Base-by-base conservation (phyloP, 306 rosid genomes). In the Dalbergia cultrata region DNA sequence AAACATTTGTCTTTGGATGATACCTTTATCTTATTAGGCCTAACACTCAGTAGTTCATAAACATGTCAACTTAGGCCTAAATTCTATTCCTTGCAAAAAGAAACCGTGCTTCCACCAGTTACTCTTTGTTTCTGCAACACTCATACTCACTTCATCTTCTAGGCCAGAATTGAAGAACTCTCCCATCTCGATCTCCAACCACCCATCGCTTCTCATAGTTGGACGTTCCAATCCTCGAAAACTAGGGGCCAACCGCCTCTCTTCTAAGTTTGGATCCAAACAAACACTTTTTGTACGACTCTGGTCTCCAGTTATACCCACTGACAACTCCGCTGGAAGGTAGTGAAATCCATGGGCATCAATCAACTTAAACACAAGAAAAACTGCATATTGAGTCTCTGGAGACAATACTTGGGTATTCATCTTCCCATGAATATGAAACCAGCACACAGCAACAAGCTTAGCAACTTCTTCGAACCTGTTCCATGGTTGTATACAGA, bases 101-200 rank as follows among this genome's bases (percentile, higher is more conserved):
- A 90, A 78, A 59, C 92, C 93, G 0, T 68, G 69, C 71, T 89
- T 89, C 86, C 85, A 89, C 31, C 33, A 8, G 7, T 82, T 70
- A n/a, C 77, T 61, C 21, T 4, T 13, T 12, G 65, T 78, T 75
- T 90, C 92, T 4, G 0, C 5, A 53, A 87, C 69, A 10, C 67
- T 56, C 85, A 92, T 86, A 12, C 81, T 77, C 61, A 90, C 14
- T 57, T 87, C 78, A 6, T 53, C 57, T 12, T 61, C 85, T 9
- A 47, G 52, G 39, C 86, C 85, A 9, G 85, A 67, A 43, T 77
- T 73, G 79, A 83, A 89, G 85, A 92, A 90, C 33, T 85, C 89
- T 7, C 95, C 93, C 62, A 92, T 41, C 76, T 86, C 92, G 33
- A 88, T 76, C 87, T 90, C 94, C 65, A 79, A 44, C 95, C 92